phyloP scores from a whole-genome alignment of 2,329 filamentous ascomycete genomes.

The Colletotrichum sp. region DNA sequence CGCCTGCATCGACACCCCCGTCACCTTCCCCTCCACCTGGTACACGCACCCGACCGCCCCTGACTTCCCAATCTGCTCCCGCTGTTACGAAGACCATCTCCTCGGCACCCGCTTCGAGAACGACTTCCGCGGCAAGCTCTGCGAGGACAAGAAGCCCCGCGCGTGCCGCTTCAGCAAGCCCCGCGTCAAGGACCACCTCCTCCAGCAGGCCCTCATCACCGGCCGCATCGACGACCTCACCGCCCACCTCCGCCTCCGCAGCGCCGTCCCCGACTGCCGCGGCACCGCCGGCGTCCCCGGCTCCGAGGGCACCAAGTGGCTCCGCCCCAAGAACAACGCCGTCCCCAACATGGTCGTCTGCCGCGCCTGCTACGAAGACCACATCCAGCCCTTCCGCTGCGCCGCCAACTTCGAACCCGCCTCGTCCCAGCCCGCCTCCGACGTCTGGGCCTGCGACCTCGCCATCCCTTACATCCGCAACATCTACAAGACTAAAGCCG shows the following conservation, averaged over 20 bases:
- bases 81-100: constrained; percentile 43
- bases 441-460: constrained; percentile 41
- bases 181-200: constrained; percentile 35
- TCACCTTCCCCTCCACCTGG: constrained; percentile 38
- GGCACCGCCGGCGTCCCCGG: constrained; percentile 23
- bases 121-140: constrained; percentile 27
- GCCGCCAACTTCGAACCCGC: constrained; percentile 31
- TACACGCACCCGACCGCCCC: constrained; percentile 37
- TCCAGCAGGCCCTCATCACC: constrained; percentile 29
- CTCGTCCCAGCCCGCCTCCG: constrained; percentile 25
- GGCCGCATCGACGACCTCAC: constrained; percentile 30
- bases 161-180: constrained; percentile 38
- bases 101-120: constrained; percentile 30
- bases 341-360: constrained; percentile 39
- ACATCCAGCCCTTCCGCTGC: constrained; percentile 30
- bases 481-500: constrained; percentile 27
- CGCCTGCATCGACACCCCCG: constrained; percentile 32
- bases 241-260: constrained; percentile 31
- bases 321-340: constrained; percentile 28
- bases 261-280: constrained; percentile 32
- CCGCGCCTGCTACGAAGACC: constrained; percentile 42
- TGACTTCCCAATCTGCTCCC: constrained; percentile 37
- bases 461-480: constrained; percentile 32
- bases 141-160: constrained; percentile 30
- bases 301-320: constrained; percentile 35